A percentile compares a stretch with the other conserved stretches of the same genome.
Evolutionary conservation across 2,329 filamentous ascomycete species (phyloP).

Genomic region (Penicillium sp.): DNA sequence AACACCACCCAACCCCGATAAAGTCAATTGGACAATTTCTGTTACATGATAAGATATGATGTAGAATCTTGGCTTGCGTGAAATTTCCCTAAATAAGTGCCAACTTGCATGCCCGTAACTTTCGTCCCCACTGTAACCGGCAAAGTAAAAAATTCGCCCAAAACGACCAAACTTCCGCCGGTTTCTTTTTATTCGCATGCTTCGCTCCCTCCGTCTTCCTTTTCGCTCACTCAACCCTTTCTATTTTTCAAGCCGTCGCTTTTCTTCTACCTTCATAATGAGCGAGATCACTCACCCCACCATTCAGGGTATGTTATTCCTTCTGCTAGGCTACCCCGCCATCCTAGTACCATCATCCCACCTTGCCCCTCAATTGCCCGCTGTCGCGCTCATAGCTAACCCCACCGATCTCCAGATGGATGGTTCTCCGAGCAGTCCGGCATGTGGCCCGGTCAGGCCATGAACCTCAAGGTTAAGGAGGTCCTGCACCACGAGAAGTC

Average conservation of each 20-base stretch:
- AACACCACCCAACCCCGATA: neutral
- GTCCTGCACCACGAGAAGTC: slow-evolving; percentile 99
- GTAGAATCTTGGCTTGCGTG: neutral
- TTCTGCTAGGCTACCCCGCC: slow-evolving; percentile 14
- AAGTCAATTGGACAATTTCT: slow-evolving; percentile 1
- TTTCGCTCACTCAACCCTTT: slow-evolving; percentile 10
- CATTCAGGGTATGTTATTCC: slow-evolving; percentile 63
- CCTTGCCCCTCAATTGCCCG: slow-evolving; percentile 6
- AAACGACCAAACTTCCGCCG: slow-evolving; percentile 28
- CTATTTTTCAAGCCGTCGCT: slow-evolving; percentile 8
- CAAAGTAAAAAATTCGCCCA: slow-evolving; percentile 19
- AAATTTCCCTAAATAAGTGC: neutral
- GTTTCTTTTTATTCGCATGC: slow-evolving; percentile 24
- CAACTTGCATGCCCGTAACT: neutral
- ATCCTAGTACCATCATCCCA: slow-evolving; percentile 7
- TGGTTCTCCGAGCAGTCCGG: slow-evolving; percentile 99
- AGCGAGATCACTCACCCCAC: slow-evolving; percentile 72
- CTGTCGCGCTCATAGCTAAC: slow-evolving; percentile 4
- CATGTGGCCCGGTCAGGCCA: slow-evolving; percentile 99
- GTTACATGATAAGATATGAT: neutral
- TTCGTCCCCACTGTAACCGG: slow-evolving; percentile 18
- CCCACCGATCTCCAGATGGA: slow-evolving; percentile 68
- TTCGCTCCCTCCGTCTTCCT: slow-evolving; percentile 21
- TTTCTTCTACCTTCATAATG: slow-evolving; percentile 52
- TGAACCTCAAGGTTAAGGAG: slow-evolving; percentile 97